Percentiles rank a stretch among this genome's conserved stretches.
Conservation (phyloP, 805 yeast genomes). For the Komagataella mondaviorum region DNA sequence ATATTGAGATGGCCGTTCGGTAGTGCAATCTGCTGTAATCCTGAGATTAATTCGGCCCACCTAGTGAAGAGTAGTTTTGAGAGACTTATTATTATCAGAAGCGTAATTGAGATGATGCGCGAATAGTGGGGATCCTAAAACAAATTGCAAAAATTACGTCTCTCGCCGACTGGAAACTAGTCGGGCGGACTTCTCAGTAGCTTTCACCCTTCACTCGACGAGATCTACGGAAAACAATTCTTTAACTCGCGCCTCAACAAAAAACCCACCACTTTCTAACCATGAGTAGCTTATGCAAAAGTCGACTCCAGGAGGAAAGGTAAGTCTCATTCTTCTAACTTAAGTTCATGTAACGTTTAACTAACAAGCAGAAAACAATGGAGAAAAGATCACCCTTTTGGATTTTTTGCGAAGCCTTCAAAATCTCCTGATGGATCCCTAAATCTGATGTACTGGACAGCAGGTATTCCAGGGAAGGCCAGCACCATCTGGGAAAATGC, state of each 20-base stretch:
- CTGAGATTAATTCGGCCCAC: background rate
- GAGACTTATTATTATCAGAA: background rate
- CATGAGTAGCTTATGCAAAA: conserved; percentile 43
- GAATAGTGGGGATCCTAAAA: background rate
- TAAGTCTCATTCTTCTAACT: conserved; percentile 12
- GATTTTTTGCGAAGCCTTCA: conserved; percentile 85
- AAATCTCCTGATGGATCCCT: conserved; percentile 73
- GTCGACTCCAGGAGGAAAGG: conserved; percentile 83
- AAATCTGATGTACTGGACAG: conserved; percentile 79
- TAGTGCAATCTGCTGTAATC: background rate
- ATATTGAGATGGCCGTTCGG: background rate
- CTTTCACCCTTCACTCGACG: background rate
- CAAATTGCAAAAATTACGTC: no score
- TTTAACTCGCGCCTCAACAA: background rate
- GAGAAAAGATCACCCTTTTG: conserved; percentile 98
- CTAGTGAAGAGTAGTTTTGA: background rate
- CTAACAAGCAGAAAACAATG: conserved; percentile 60
- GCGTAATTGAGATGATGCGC: background rate
- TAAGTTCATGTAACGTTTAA: background rate
- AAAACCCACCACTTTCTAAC: background rate
- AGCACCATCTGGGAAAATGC: conserved; percentile 85
- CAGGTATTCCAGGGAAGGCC: conserved; percentile 91
- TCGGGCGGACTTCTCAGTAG: background rate
- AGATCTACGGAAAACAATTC: background rate
- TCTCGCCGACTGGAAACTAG: background rate